Conservation (phyloP, 495 filamentous ascomycete species). For the Xylona heveae region DNA sequence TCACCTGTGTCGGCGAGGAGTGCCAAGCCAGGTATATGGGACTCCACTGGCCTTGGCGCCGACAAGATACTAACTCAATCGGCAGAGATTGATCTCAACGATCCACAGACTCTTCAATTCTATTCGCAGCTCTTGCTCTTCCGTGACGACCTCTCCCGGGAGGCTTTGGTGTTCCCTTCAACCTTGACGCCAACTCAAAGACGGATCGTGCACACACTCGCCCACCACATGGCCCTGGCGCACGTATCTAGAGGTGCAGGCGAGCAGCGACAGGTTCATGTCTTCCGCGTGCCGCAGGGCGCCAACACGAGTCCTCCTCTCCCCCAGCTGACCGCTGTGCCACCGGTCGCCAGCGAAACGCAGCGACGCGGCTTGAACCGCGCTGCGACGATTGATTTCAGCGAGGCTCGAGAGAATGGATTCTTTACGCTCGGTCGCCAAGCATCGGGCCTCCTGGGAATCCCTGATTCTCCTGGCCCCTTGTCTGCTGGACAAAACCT, state of each 20-base stretch:
- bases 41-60: background rate
- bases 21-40: slow-evolving; percentile 36
- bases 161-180: slow-evolving; percentile 63
- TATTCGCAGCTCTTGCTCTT: slow-evolving; percentile 81
- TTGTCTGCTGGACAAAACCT: slow-evolving; percentile 49
- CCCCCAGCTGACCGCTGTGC: slow-evolving; percentile 29
- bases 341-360: slow-evolving; percentile 50
- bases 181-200: slow-evolving; percentile 65
- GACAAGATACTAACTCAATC: slow-evolving; percentile 11
- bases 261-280: slow-evolving; percentile 69
- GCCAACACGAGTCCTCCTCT: slow-evolving; percentile 45
- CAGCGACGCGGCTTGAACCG: slow-evolving; percentile 68
- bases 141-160: slow-evolving; percentile 53
- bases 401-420: slow-evolving; percentile 54
- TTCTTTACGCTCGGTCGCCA: slow-evolving; percentile 59
- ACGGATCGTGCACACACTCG: slow-evolving; percentile 76
- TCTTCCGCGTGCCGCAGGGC: slow-evolving; percentile 47
- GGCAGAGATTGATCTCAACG: slow-evolving; percentile 74
- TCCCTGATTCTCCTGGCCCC: slow-evolving; percentile 55
- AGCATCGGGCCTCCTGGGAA: slow-evolving; percentile 51
- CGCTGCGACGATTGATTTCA: slow-evolving; percentile 96
- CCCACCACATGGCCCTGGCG: slow-evolving; percentile 81
- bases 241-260: slow-evolving; percentile 76
- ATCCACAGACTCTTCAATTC: slow-evolving; percentile 65
- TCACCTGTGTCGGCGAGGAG: slow-evolving; percentile 43